Percentiles rank a stretch among this genome's conserved stretches.
Evolutionary conservation across 805 yeast species (phyloP).

Genomic region (Cyberlindnera nakhonratchasimensis): DNA sequence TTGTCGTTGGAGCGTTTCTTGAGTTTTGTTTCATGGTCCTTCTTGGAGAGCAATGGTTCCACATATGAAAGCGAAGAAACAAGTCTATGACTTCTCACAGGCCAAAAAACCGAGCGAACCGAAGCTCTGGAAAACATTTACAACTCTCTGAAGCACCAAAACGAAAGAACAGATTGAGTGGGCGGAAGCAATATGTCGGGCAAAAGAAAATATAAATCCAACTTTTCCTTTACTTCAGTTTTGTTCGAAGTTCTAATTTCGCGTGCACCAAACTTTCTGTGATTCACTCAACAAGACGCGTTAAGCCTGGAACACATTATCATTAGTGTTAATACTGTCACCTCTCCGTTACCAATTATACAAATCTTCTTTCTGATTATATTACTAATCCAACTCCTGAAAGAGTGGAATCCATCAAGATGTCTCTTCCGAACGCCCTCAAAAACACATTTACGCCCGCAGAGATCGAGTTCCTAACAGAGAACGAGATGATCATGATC

Average conservation of each 20-base stretch:
- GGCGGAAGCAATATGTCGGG: too few relatives aligned
- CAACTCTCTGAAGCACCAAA: too few relatives aligned
- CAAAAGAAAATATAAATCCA: too few relatives aligned
- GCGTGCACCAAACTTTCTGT: too few relatives aligned
- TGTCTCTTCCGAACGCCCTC: conserved; percentile 61
- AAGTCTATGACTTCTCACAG: neutral
- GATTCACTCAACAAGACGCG: too few relatives aligned
- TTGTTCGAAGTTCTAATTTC: too few relatives aligned
- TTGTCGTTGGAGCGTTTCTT: conserved; percentile 39
- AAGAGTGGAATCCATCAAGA: conserved; percentile 29
- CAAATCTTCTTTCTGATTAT: too few relatives aligned
- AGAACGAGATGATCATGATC: conserved; percentile 67
- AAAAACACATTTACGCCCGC: conserved; percentile 62
- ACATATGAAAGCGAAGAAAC: conserved; percentile 6
- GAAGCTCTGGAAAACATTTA: neutral
- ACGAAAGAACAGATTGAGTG: too few relatives aligned
- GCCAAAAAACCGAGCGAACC: neutral
- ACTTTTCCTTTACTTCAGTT: too few relatives aligned
- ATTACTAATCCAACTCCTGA: too few relatives aligned
- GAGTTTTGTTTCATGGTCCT: conserved; percentile 8
- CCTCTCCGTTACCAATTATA: neutral
- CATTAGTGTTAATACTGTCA: neutral
- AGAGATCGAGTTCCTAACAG: conserved; percentile 82
- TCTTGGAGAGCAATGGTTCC: conserved; percentile 7
- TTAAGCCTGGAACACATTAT: neutral